phyloP scores from a whole-genome alignment of 805 yeast genomes.

The Debaryomyces prosopidis region DNA sequence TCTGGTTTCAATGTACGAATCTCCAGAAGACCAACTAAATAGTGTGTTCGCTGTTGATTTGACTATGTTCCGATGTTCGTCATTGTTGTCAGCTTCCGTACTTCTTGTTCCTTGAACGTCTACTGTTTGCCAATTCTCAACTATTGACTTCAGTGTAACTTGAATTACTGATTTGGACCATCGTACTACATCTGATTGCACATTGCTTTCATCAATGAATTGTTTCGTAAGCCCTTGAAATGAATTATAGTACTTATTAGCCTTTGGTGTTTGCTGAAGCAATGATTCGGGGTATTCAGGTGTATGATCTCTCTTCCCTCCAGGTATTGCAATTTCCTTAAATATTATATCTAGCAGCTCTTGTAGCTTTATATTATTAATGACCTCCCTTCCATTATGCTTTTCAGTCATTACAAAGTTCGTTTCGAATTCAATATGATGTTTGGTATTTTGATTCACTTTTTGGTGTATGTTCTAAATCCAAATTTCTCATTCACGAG shows the following conservation, averaged over 20 bases:
- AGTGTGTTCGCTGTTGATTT: constrained; percentile 22
- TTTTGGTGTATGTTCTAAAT: neutral
- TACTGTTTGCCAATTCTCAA: constrained; percentile 24
- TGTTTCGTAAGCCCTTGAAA: constrained; percentile 38
- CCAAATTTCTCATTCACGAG: neutral
- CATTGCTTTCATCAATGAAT: constrained; percentile 21
- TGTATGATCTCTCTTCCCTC: neutral
- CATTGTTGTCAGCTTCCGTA: constrained; percentile 1
- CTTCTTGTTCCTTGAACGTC: constrained; percentile 10
- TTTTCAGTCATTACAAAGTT: neutral
- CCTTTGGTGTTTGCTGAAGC: constrained; percentile 29
- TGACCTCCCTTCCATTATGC: neutral
- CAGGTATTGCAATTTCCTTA: constrained; percentile 1
- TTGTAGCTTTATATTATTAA: neutral
- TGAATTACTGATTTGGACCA: constrained; percentile 32
- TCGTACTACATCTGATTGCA: constrained; percentile 20
- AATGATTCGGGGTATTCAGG: constrained; percentile 32
- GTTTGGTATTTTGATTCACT: neutral
- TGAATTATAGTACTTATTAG: constrained; percentile 29
- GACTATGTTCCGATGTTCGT: constrained; percentile 3
- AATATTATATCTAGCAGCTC: constrained; percentile 7
- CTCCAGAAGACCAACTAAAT: constrained; percentile 46
- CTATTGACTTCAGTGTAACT: constrained; percentile 15
- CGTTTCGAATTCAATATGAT: neutral
- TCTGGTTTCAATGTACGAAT: constrained; percentile 35